Conservation (phyloP, 2,329 filamentous ascomycete species). For the Botrytis paeoniae region DNA sequence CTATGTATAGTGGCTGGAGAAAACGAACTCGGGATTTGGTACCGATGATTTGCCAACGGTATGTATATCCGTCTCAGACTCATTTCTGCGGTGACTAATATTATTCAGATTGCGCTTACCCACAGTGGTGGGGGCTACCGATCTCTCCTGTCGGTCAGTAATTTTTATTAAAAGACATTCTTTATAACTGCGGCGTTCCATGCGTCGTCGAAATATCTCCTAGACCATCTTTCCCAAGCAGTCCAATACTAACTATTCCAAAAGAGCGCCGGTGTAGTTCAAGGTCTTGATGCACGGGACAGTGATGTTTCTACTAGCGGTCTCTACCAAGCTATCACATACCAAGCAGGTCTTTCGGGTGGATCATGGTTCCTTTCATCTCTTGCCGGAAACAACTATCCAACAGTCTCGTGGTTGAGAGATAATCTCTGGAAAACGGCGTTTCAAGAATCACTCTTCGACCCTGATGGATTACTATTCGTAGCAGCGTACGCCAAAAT, state of each 20-base stretch:
- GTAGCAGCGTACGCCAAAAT: constrained; percentile 31
- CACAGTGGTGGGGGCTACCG: constrained; percentile 37
- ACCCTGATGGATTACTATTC: constrained; percentile 39
- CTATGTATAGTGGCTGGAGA: constrained; percentile 23
- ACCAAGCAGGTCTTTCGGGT: constrained; percentile 46
- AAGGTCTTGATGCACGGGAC: constrained; percentile 42
- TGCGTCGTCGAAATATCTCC: not conserved
- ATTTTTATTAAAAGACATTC: not conserved
- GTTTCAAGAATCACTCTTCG: constrained; percentile 41
- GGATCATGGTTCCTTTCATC: constrained; percentile 47
- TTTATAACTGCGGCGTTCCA: not conserved
- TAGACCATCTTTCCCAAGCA: not conserved
- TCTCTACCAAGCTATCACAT: constrained; percentile 46
- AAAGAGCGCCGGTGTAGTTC: constrained; percentile 33
- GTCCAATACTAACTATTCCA: not conserved
- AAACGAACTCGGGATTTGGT: constrained; percentile 38
- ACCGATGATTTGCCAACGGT: constrained; percentile 40
- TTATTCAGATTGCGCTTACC: constrained; percentile 40
- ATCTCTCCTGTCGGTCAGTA: constrained; percentile 31
- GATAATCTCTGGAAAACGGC: constrained; percentile 42
- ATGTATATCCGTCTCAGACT: not conserved
- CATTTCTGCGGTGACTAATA: constrained; percentile 1
- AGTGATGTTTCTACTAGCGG: constrained; percentile 41
- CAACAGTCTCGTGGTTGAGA: constrained; percentile 43
- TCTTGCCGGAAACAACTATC: constrained; percentile 46